phyloP scores from a whole-genome alignment of 2,329 filamentous ascomycete species.

The Diplocarpon rosae region DNA sequence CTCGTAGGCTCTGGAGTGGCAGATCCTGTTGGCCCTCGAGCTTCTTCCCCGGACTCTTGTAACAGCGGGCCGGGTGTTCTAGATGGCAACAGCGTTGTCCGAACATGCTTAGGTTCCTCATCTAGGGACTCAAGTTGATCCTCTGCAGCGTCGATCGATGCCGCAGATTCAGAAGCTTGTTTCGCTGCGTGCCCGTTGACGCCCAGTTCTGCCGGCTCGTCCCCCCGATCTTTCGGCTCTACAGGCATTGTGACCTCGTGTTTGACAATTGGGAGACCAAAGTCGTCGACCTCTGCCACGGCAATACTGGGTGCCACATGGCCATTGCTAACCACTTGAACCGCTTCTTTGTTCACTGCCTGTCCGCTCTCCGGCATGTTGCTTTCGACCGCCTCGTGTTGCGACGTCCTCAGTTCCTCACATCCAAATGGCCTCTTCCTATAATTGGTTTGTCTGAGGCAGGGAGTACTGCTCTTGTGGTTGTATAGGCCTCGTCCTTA shows the following conservation, averaged over 20 bases:
- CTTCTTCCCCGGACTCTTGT: conserved; percentile 7
- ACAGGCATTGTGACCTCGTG: conserved; percentile 28
- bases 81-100: conserved; percentile 23
- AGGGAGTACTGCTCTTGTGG: neutral
- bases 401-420: conserved; percentile 2
- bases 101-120: conserved; percentile 29
- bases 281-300: conserved; percentile 50
- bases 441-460: conserved; percentile 1
- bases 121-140: conserved; percentile 9
- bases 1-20: conserved; percentile 1
- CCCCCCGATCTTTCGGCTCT: conserved; percentile 11
- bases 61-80: conserved; percentile 13
- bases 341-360: conserved; percentile 15
- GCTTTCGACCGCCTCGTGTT: conserved; percentile 13
- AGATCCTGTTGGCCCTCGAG: neutral
- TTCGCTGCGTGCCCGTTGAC: conserved; percentile 10
- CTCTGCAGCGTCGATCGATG: conserved; percentile 7
- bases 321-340: conserved; percentile 14
- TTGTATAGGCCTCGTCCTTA: conserved; percentile 7
- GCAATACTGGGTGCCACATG: conserved; percentile 10
- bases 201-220: neutral
- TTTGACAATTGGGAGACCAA: conserved; percentile 54
- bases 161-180: conserved; percentile 1
- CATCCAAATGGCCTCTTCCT: conserved; percentile 5
- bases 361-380: conserved; percentile 25